phyloP scores from a whole-genome alignment of 208 protist species.

The Leishmania amazonensis region DNA sequence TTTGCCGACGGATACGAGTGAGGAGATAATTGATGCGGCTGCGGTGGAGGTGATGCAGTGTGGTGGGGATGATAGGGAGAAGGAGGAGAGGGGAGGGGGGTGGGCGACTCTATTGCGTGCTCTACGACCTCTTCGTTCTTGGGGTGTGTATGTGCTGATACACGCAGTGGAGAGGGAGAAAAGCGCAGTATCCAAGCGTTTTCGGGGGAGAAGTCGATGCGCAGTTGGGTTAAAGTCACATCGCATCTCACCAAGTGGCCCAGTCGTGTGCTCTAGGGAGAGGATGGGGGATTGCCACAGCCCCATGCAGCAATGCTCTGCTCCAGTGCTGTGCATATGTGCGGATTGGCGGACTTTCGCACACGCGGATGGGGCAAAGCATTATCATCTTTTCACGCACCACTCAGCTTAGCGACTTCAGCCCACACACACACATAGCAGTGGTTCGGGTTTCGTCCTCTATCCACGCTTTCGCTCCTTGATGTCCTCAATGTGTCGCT shows the following conservation, averaged over 20 bases:
- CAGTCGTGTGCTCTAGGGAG: background rate
- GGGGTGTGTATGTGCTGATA: background rate
- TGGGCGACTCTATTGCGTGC: background rate
- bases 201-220: background rate
- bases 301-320: background rate
- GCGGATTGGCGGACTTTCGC: background rate
- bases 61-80: background rate
- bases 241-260: background rate
- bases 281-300: background rate
- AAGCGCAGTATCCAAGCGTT: background rate
- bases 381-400: background rate
- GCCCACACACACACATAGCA: background rate
- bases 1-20: constrained; percentile 9
- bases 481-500: background rate
- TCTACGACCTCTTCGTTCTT: background rate
- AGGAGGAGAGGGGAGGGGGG: background rate
- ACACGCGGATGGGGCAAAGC: background rate
- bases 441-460: background rate
- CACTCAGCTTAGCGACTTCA: background rate
- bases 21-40: background rate
- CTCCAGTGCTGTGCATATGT: background rate
- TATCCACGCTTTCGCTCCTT: background rate
- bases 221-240: background rate
- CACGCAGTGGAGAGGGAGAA: background rate
- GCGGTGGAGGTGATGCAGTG: background rate